These are phyloP conservation scores for Parascedosporium putredinis DNA, from an alignment of 2,329 filamentous ascomycete genomes.

Conservation along the genomic window DNA sequence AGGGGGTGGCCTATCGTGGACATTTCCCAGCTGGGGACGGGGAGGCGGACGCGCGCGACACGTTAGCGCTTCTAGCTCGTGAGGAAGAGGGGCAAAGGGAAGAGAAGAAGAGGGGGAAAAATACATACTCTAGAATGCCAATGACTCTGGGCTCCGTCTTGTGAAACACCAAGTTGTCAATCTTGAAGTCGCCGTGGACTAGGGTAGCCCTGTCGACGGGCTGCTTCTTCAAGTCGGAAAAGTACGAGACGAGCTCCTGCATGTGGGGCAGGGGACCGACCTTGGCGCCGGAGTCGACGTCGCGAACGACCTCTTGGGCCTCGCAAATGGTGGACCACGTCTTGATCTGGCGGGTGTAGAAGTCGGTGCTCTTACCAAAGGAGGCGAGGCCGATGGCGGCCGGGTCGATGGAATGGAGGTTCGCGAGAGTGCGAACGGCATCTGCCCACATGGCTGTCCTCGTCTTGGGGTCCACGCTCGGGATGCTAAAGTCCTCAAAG, in stretches of 20 bases:
- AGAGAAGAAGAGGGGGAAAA: neutral
- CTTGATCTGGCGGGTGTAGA: slow-evolving; percentile 76
- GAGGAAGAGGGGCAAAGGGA: neutral
- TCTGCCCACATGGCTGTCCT: slow-evolving; percentile 76
- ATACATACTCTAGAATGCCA: slow-evolving; percentile 70
- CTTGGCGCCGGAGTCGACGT: slow-evolving; percentile 63
- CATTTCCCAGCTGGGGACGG: slow-evolving; percentile 99
- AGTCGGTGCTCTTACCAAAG: slow-evolving; percentile 66
- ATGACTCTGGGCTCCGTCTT: slow-evolving; percentile 80
- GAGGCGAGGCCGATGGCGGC: slow-evolving; percentile 54
- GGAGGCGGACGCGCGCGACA: slow-evolving; percentile 10
- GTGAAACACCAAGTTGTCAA: slow-evolving; percentile 83
- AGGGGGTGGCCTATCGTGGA: slow-evolving; percentile 93
- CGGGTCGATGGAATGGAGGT: slow-evolving; percentile 68
- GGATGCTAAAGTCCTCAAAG: slow-evolving; percentile 79
- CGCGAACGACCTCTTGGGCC: slow-evolving; percentile 64
- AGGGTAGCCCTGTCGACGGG: slow-evolving; percentile 69
- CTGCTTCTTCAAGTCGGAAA: slow-evolving; percentile 56
- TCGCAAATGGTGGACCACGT: slow-evolving; percentile 73
- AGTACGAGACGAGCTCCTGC: slow-evolving; percentile 69
- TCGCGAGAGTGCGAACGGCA: slow-evolving; percentile 72
- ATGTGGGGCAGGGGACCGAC: slow-evolving; percentile 82
- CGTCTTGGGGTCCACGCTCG: slow-evolving; percentile 56
- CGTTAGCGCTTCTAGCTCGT: too few relatives aligned
- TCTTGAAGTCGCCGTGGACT: slow-evolving; percentile 96